Evolutionary conservation across 2,329 filamentous ascomycete genomes (phyloP).

Genomic region (Gnomoniopsis smithogilvyi): DNA sequence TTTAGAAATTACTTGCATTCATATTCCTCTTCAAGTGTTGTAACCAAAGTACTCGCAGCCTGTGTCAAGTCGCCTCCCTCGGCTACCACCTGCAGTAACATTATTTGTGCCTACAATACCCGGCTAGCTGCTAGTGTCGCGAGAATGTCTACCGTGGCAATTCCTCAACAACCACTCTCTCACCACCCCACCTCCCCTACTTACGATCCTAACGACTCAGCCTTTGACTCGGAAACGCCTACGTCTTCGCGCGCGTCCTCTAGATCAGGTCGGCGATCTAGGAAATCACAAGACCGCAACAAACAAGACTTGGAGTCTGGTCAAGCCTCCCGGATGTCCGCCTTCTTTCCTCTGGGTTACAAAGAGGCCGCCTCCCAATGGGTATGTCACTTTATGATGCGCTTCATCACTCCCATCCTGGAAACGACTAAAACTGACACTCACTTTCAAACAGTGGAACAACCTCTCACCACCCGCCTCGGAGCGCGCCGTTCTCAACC

Average conservation of each 20-base stretch:
- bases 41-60: background rate
- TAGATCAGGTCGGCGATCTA: slow-evolving; percentile 4
- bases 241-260: slow-evolving; percentile 9
- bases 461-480: slow-evolving; percentile 77
- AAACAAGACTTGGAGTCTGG: background rate
- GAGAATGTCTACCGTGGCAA: slow-evolving; percentile 28
- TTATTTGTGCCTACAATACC: background rate
- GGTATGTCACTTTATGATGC: slow-evolving; percentile 48
- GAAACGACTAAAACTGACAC: slow-evolving; percentile 13
- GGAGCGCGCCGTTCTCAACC: slow-evolving; percentile 83
- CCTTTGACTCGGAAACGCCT: slow-evolving; percentile 3
- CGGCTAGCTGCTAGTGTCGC: slow-evolving; percentile 8
- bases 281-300: slow-evolving; percentile 5
- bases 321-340: slow-evolving; percentile 39
- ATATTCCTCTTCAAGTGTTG: background rate
- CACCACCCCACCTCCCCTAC: slow-evolving; percentile 1
- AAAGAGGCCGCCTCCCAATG: slow-evolving; percentile 91
- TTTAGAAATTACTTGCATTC: background rate
- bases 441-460: slow-evolving; percentile 62
- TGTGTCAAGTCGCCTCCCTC: background rate
- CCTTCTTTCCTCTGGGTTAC: slow-evolving; percentile 82
- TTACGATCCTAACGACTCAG: background rate
- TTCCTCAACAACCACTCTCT: slow-evolving; percentile 19
- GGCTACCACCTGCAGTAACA: slow-evolving; percentile 6
- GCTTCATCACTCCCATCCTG: background rate